Base-by-base conservation (phyloP, 192 early-diverging fungal species). In the Backusella macrospora region DNA sequence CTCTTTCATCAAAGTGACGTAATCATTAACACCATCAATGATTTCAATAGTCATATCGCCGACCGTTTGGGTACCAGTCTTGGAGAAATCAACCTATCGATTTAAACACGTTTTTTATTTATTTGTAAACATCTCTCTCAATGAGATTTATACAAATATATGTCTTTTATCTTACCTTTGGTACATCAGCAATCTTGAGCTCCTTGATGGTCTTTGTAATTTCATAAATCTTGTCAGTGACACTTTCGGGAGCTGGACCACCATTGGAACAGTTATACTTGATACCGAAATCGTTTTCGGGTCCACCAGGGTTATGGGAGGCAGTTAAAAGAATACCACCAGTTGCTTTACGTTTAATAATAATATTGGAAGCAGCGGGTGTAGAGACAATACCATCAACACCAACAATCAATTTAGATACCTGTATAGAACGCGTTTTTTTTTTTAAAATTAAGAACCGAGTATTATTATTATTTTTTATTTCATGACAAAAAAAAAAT, bases 261-360 rank as follows among this genome's bases (percentile, higher is more conserved):
- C 98, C 98, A 81, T 97, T 99, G 87, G 87, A 85, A 73, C 92
- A 91, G 84, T 99, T 99, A 84, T 95, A 99, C 84, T 99, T 99
- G 82, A 99, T 96, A 65, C 98, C 98, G 89, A 99, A 99, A 82
- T 99, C 98, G 74, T 95, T 92, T 39, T 95, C 86, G 34, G 98
- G 98, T 62, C 98, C 98, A 64, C 98, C 98, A 18, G 98, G 96
- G 85, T 99, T 99, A 86, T 99, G 98, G 38, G 96, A 97, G 13
- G 98, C 98, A n/a, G 96, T 98, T 74, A 99, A 83, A 62, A 99
- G 87, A 63, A 99, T 97, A 62, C 96, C 97, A 78, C 94, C 90
- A 46, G 94, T 95, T 46, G 96, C 95, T 72, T 93, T 86, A 81
- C 84, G 85, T 74, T 92, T 92, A 72, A 95, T 90, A 74, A 99